Evolutionary conservation across 768 basidiomycete species (phyloP).

Genomic region (Boletus rufocinnamomeus): DNA sequence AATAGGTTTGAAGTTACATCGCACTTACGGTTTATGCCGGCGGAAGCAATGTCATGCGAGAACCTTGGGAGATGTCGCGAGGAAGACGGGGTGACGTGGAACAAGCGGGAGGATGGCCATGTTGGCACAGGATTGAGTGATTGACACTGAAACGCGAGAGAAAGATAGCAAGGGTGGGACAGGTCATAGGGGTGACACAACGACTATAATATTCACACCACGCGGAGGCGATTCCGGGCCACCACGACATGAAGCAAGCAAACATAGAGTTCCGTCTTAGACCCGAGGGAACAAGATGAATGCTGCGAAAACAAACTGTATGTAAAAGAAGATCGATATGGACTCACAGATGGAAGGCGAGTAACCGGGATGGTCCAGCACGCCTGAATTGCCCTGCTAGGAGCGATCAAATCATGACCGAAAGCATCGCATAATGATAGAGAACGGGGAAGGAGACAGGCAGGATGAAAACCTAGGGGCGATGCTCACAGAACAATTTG

Average conservation of each 20-base stretch:
- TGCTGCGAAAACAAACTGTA: constrained; percentile 26
- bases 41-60: constrained; percentile 15
- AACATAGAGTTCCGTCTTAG: constrained; percentile 34
- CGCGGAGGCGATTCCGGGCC: constrained; percentile 22
- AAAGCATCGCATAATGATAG: constrained; percentile 33
- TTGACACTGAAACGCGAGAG: constrained; percentile 26
- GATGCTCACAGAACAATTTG: constrained; percentile 37
- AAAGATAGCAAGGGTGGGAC: constrained; percentile 26
- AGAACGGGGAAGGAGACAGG: constrained; percentile 19
- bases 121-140: background rate
- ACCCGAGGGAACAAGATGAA: constrained; percentile 27
- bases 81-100: background rate
- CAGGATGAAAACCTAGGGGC: constrained; percentile 28
- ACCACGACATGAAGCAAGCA: constrained; percentile 29
- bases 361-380: constrained; percentile 22
- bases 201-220: constrained; percentile 19
- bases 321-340: constrained; percentile 35
- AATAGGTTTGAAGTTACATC: constrained; percentile 9
- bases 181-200: constrained; percentile 17
- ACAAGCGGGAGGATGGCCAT: background rate
- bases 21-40: constrained; percentile 13
- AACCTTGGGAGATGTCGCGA: constrained; percentile 10
- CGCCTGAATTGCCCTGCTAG: constrained; percentile 26
- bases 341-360: constrained; percentile 26
- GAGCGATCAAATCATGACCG: constrained; percentile 34